Conservation (phyloP, 1,139 yeast genomes). For the Suhomyces guaymorum region DNA sequence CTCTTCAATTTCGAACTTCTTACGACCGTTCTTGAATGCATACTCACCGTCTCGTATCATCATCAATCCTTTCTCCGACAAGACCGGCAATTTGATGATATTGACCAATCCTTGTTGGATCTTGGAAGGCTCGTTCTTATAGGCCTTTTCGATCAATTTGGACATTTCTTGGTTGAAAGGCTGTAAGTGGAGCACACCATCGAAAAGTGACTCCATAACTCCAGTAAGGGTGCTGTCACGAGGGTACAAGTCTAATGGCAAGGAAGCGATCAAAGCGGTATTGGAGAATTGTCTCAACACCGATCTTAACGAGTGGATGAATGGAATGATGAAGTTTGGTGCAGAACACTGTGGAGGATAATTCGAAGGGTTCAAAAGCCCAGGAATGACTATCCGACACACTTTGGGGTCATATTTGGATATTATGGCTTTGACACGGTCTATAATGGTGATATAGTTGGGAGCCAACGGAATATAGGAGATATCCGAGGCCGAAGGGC, state of each 20-base stretch:
- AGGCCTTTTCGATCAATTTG: constrained; percentile 64
- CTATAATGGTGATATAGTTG: constrained; percentile 27
- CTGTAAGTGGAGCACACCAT: constrained; percentile 71
- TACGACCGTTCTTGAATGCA: constrained; percentile 83
- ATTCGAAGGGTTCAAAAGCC: constrained; percentile 74
- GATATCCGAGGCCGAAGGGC: constrained; percentile 63
- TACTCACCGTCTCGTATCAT: constrained; percentile 70
- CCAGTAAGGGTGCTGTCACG: constrained; percentile 50
- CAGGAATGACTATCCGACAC: constrained; percentile 72
- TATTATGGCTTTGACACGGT: constrained; percentile 45
- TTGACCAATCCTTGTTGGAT: constrained; percentile 87
- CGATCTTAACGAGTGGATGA: constrained; percentile 61
- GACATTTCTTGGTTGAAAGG: constrained; percentile 81
- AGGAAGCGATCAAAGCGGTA: constrained; percentile 51
- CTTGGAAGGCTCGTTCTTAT: constrained; percentile 70
- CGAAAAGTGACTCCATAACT: constrained; percentile 61
- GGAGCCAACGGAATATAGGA: constrained; percentile 48
- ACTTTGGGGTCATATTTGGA: constrained; percentile 41
- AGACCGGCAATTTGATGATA: constrained; percentile 66
- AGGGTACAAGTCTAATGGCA: constrained; percentile 71
- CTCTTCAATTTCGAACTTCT: constrained; percentile 80
- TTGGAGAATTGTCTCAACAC: constrained; percentile 52
- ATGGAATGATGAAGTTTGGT: constrained; percentile 55
- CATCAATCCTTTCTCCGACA: constrained; percentile 82
- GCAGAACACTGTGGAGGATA: constrained; percentile 58